Conservation (phyloP, 768 basidiomycete genomes). For the Podaxis sp. region DNA sequence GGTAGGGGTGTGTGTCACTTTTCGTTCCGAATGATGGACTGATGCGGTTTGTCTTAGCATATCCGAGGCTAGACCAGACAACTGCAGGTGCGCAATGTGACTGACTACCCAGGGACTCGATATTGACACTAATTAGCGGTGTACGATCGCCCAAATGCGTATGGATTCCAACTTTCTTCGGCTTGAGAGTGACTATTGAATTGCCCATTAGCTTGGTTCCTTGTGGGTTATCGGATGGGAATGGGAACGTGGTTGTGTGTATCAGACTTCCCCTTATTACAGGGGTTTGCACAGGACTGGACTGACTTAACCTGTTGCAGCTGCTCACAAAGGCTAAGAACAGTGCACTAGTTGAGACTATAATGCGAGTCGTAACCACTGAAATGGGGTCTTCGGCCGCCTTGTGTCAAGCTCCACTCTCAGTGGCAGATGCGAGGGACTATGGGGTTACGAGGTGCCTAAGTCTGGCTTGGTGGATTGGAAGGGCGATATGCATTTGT, state of each 20-base stretch:
- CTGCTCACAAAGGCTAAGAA: constrained; percentile 45
- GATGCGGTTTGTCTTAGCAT: constrained; percentile 20
- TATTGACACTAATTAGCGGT: constrained; percentile 24
- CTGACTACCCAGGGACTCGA: neutral
- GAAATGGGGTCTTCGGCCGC: constrained; percentile 57
- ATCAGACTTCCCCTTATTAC: neutral
- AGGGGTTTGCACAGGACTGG: too few species aligned
- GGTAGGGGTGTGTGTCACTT: constrained; percentile 23
- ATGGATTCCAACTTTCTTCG: neutral
- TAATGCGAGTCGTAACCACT: constrained; percentile 46
- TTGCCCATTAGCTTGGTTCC: constrained; percentile 25
- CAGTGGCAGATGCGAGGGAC: constrained; percentile 31
- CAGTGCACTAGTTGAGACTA: constrained; percentile 41
- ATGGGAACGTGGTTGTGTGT: constrained; percentile 29
- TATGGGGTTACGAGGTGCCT: constrained; percentile 51
- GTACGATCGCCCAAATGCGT: constrained; percentile 33
- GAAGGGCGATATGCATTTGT: constrained; percentile 54
- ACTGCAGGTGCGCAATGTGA: constrained; percentile 25
- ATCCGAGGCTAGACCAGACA: constrained; percentile 33
- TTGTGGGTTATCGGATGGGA: constrained; percentile 30
- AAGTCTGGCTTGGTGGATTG: constrained; percentile 64
- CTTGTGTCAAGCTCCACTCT: constrained; percentile 40
- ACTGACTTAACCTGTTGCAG: constrained; percentile 14
- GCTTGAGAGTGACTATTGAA: neutral
- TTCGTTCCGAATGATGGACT: constrained; percentile 20